Evolutionary conservation across 148 eudicot genomes (phyloP).

Genomic region (Camellia sinensis): DNA sequence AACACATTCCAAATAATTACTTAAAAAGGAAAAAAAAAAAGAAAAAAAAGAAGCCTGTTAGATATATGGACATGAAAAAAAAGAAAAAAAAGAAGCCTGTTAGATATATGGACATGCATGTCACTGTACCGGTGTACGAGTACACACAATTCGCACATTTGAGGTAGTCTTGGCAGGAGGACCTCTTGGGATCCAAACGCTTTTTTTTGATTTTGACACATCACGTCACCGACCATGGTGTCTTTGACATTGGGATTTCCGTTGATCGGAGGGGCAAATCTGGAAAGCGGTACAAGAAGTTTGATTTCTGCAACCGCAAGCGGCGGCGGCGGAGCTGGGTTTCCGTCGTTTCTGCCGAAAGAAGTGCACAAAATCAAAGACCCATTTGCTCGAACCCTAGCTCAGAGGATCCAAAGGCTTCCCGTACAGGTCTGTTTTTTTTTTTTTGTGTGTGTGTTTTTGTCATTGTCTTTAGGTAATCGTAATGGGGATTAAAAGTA

Average conservation of each 20-base stretch:
- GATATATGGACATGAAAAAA: no score
- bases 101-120: no score
- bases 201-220: not conserved
- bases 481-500: no score
- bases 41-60: no score
- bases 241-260: not conserved
- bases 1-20: no score
- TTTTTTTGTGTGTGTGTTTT: not conserved
- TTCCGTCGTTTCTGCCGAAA: constrained; percentile 78
- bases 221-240: not conserved
- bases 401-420: constrained; percentile 66
- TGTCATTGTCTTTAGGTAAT: not conserved
- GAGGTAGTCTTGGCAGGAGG: no score
- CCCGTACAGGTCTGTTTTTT: constrained; percentile 58
- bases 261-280: constrained; percentile 6
- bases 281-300: constrained; percentile 7
- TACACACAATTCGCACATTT: no score
- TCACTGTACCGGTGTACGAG: no score
- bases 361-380: constrained; percentile 63
- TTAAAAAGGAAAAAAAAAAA: no score
- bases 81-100: no score
- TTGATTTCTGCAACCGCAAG: not conserved
- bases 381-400: constrained; percentile 66
- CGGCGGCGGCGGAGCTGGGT: constrained; percentile 20
- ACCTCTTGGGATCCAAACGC: not conserved